Conservation (phyloP, 176 grass and related monocot species). For the Raddia guianensis region DNA sequence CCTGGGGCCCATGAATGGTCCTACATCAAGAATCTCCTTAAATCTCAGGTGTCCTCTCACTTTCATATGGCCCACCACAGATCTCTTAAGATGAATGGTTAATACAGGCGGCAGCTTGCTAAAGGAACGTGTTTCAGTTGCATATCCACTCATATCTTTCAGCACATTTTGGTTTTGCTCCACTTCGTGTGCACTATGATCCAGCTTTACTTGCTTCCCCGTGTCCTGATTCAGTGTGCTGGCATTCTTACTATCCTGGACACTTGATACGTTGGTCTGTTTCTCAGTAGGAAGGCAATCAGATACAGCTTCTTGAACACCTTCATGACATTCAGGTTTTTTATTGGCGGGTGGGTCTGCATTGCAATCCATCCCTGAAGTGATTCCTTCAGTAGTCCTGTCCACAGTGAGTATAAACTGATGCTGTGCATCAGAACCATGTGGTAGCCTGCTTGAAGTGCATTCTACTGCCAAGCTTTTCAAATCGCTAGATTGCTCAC, state of each 20-base stretch:
- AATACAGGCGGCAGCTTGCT: constrained; percentile 42
- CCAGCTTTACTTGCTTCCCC: not conserved
- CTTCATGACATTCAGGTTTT: constrained; percentile 25
- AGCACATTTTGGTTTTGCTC: not conserved
- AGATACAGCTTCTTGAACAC: constrained; percentile 36
- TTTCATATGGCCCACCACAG: not conserved
- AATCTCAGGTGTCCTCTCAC: constrained; percentile 50
- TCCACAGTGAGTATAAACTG: constrained; percentile 14
- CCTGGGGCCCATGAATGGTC: constrained; percentile 46
- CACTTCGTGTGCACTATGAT: not conserved
- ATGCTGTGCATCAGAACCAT: constrained; percentile 35
- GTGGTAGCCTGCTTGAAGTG: constrained; percentile 17
- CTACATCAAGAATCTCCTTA: constrained; percentile 57
- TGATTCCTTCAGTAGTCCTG: not conserved
- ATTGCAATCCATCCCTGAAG: constrained; percentile 30
- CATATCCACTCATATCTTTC: constrained; percentile 22
- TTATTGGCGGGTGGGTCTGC: not conserved
- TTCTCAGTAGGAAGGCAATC: not conserved
- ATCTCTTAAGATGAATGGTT: constrained; percentile 70
- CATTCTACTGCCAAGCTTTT: constrained; percentile 32
- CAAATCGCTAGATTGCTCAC: constrained; percentile 1
- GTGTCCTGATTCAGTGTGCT: not conserved
- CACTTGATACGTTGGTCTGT: not conserved
- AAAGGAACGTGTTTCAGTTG: constrained; percentile 49
- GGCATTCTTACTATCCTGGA: not conserved